Evolutionary conservation across 1,284 basidiomycete genomes (phyloP).

Genomic region (Athelia sp.): DNA sequence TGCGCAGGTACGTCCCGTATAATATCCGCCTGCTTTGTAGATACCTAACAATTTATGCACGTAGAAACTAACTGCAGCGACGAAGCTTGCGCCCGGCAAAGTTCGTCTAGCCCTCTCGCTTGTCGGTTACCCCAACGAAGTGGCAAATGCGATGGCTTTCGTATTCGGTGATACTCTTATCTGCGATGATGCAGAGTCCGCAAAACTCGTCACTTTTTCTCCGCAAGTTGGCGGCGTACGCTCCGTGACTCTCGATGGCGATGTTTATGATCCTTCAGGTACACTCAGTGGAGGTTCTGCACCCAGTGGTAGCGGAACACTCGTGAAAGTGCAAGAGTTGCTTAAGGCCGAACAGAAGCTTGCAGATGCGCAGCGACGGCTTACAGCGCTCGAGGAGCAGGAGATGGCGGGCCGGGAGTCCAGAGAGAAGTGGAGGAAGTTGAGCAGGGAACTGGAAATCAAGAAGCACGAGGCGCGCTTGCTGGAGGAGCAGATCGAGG

Average conservation of each 20-base stretch:
- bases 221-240: constrained; percentile 61
- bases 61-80: constrained; percentile 76
- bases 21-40: background rate
- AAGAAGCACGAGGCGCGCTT: constrained; percentile 85
- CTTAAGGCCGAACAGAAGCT: constrained; percentile 55
- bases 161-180: constrained; percentile 94
- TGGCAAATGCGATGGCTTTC: constrained; percentile 87
- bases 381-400: constrained; percentile 56
- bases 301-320: constrained; percentile 69
- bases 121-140: constrained; percentile 82
- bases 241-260: constrained; percentile 92
- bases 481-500: constrained; percentile 81
- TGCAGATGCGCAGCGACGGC: constrained; percentile 42
- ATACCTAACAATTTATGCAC: constrained; percentile 2
- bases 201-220: constrained; percentile 86
- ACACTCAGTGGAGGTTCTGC: constrained; percentile 91
- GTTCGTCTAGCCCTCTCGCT: constrained; percentile 85
- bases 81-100: constrained; percentile 76
- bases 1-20: constrained; percentile 43
- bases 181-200: constrained; percentile 86
- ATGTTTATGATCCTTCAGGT: constrained; percentile 95
- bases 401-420: constrained; percentile 49
- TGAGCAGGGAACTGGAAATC: constrained; percentile 77
- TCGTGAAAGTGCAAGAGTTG: constrained; percentile 86
- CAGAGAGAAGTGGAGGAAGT: constrained; percentile 67